A percentile compares a stretch with the other conserved stretches of the same genome.
Evolutionary conservation across 148 eudicot genomes (phyloP).

Genomic region (Heliosperma pusillum): DNA sequence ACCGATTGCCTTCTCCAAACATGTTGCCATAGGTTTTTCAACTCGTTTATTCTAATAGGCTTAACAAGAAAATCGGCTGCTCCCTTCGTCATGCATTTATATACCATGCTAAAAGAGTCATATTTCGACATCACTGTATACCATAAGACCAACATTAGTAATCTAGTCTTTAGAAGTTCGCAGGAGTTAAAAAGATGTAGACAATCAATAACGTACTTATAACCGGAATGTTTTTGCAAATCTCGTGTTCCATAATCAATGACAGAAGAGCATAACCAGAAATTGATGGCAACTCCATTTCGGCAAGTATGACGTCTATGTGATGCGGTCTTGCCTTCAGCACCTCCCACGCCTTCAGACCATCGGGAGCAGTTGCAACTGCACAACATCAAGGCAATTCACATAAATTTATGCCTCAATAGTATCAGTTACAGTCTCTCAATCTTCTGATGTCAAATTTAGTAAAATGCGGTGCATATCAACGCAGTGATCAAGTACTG

Average conservation of each 20-base stretch:
- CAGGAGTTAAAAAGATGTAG: neutral
- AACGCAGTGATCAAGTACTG: neutral
- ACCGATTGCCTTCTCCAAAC: slow-evolving; percentile 96
- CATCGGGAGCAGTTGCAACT: slow-evolving; percentile 93
- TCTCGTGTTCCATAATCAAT: slow-evolving; percentile 70
- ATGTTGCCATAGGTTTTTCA: slow-evolving; percentile 93
- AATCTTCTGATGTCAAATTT: neutral
- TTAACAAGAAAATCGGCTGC: slow-evolving; percentile 92
- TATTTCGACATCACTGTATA: slow-evolving; percentile 93
- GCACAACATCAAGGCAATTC: slow-evolving; percentile 22
- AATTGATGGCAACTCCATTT: slow-evolving; percentile 79
- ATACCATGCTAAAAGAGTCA: slow-evolving; percentile 77
- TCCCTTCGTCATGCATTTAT: slow-evolving; percentile 91
- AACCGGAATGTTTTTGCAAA: slow-evolving; percentile 89
- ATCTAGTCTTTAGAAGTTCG: neutral
- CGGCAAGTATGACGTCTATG: slow-evolving; percentile 82
- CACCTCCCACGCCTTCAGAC: slow-evolving; percentile 93
- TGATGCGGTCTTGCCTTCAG: slow-evolving; percentile 56
- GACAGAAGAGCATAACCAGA: slow-evolving; percentile 91
- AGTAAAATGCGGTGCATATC: neutral
- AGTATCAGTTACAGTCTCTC: neutral
- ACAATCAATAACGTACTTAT: slow-evolving; percentile 56
- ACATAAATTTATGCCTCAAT: slow-evolving; percentile 4
- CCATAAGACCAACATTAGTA: slow-evolving; percentile 22
- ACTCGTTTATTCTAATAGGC: slow-evolving; percentile 88